Evolutionary conservation across 1,284 basidiomycete species (phyloP).

Genomic region (Naganishia sp.): DNA sequence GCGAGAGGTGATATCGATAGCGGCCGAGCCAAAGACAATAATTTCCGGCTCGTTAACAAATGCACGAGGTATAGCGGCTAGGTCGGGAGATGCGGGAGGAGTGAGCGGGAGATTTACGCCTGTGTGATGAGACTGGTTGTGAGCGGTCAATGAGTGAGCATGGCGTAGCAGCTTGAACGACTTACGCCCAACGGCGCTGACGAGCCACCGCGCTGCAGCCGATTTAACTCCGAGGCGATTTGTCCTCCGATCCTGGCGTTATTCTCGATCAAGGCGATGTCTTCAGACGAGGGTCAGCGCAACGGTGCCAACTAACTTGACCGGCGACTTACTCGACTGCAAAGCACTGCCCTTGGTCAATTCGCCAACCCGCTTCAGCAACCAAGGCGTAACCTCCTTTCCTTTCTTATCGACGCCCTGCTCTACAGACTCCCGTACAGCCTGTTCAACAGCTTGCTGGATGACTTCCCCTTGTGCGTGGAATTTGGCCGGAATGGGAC

Average conservation of each 20-base stretch:
- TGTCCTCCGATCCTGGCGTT: conserved; percentile 82
- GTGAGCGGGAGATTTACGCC: conserved; percentile 11
- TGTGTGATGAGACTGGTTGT: conserved; percentile 17
- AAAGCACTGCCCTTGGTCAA: conserved; percentile 75
- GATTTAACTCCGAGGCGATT: conserved; percentile 75
- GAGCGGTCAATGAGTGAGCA: conserved; percentile 15
- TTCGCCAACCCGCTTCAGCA: conserved; percentile 79
- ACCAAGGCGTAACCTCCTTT: conserved; percentile 94
- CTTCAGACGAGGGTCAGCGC: conserved; percentile 52
- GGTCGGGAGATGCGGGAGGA: conserved; percentile 3
- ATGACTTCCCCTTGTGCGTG: conserved; percentile 68
- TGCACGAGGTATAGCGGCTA: conserved; percentile 27
- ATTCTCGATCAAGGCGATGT: conserved; percentile 87
- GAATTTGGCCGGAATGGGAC: conserved; percentile 82
- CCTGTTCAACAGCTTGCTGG: conserved; percentile 80
- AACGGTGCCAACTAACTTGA: too few relatives aligned
- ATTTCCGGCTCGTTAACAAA: conserved; percentile 50
- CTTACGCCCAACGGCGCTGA: conserved; percentile 12
- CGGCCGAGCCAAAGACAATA: conserved; percentile 77
- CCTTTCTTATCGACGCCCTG: conserved; percentile 79
- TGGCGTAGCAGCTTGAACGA: background rate
- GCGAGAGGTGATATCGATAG: conserved; percentile 78
- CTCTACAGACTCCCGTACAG: conserved; percentile 77
- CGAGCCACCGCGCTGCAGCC: conserved; percentile 3
- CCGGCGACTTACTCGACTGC: conserved; percentile 62